A percentile compares a stretch with the other conserved stretches of the same genome.
These are phyloP conservation scores for Amanita rimosa DNA, from an alignment of 768 basidiomycete genomes.

Conservation along the genomic window DNA sequence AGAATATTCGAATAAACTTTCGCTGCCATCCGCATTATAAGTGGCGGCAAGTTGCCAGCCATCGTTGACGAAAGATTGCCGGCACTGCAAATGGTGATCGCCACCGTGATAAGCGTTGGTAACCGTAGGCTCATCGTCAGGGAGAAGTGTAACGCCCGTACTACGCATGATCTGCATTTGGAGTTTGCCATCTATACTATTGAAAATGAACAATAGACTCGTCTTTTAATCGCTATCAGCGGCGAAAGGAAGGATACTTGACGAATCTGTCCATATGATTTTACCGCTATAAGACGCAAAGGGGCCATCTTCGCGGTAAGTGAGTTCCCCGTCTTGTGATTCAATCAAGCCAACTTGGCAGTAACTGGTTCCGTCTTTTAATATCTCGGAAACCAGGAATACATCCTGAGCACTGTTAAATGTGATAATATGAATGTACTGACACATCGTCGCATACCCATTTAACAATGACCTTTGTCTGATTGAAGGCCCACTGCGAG, in stretches of 20 bases:
- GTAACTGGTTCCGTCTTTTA: too few relatives aligned
- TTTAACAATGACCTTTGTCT: too few relatives aligned
- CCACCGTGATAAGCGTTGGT: not conserved
- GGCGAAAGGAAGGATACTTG: not conserved
- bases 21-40: too few relatives aligned
- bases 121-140: not conserved
- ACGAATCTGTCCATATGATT: not conserved
- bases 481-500: not conserved
- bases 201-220: not conserved
- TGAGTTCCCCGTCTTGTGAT: not conserved
- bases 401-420: not conserved
- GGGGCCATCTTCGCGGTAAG: not conserved
- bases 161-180: not conserved
- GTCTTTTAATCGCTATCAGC: not conserved
- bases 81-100: too few relatives aligned
- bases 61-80: too few relatives aligned
- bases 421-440: not conserved
- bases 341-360: not conserved
- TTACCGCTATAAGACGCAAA: not conserved
- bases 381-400: too few relatives aligned
- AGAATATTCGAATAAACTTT: too few relatives aligned
- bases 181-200: not conserved
- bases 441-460: too few relatives aligned
- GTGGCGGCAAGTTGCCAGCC: too few relatives aligned
- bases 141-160: not conserved